Evolutionary conservation across 306 rosid species (phyloP).

Genomic region (Cucurbita ficifolia): DNA sequence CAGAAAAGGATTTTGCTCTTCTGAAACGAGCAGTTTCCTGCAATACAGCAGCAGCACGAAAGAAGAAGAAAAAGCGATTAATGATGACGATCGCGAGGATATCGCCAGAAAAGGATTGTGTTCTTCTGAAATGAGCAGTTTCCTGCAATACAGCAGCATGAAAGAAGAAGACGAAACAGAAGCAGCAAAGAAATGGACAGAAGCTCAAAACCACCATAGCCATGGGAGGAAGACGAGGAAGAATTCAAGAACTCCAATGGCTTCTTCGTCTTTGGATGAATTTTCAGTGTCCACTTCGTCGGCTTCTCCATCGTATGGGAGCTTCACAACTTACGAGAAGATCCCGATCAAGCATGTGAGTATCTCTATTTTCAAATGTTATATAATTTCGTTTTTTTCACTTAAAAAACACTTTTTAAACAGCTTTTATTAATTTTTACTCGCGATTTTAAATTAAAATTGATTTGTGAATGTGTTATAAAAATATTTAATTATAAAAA

Average conservation of each 20-base stretch:
- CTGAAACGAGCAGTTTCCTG: constrained; percentile 53
- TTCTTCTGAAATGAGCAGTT: constrained; percentile 64
- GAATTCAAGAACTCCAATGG: constrained; percentile 36
- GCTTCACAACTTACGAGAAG: constrained; percentile 66
- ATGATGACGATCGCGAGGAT: constrained; percentile 17
- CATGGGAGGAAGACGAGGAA: constrained; percentile 34
- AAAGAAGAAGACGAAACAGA: neutral
- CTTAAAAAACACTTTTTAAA: no score
- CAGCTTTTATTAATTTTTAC: no score
- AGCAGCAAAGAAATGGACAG: constrained; percentile 1
- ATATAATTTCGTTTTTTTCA: neutral
- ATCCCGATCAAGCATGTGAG: constrained; percentile 40
- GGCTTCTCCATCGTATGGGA: constrained; percentile 57
- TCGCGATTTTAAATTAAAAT: no score
- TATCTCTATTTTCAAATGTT: neutral
- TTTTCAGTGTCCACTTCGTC: constrained; percentile 39
- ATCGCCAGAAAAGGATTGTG: constrained; percentile 26
- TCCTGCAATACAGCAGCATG: constrained; percentile 20
- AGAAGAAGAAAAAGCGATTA: constrained; percentile 11
- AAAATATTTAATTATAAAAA: no score
- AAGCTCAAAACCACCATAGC: constrained; percentile 14
- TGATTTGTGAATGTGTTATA: no score
- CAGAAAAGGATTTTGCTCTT: constrained; percentile 36
- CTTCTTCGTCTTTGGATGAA: constrained; percentile 42
- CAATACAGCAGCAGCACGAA: no score